phyloP scores from a whole-genome alignment of 2,329 filamentous ascomycete species.

The Claviceps monticola region DNA sequence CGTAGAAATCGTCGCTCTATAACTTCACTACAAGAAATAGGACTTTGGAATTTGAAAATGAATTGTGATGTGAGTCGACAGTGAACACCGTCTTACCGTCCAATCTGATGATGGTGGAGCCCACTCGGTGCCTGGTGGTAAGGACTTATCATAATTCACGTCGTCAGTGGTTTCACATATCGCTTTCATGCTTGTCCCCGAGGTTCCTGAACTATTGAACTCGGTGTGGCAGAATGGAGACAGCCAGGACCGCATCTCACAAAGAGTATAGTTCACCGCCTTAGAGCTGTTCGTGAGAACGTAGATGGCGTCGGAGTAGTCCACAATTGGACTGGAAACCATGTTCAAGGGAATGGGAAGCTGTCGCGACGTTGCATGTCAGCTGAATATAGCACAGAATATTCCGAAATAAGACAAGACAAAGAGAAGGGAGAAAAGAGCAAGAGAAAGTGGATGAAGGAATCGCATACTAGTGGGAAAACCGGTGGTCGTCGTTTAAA shows the following conservation, averaged over 20 bases:
- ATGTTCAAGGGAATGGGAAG: constrained; percentile 53
- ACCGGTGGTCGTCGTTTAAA: constrained; percentile 37
- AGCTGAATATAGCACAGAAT: not conserved
- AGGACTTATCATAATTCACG: constrained; percentile 36
- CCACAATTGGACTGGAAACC: constrained; percentile 38
- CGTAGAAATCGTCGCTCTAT: not conserved
- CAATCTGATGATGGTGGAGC: constrained; percentile 31
- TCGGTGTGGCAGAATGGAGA: constrained; percentile 53
- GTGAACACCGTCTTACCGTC: constrained; percentile 18
- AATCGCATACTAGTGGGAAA: constrained; percentile 12
- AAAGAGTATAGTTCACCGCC: constrained; percentile 47
- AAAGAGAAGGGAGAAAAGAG: not conserved
- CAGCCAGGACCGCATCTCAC: constrained; percentile 48
- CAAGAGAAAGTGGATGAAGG: too few relatives aligned
- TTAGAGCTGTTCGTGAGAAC: constrained; percentile 39
- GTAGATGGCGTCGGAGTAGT: constrained; percentile 42
- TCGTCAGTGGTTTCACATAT: constrained; percentile 46
- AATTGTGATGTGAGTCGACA: not conserved
- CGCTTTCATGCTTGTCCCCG: constrained; percentile 44
- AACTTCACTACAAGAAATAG: not conserved
- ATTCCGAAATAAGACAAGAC: not conserved
- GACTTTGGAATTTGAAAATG: not conserved
- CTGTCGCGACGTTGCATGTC: constrained; percentile 13
- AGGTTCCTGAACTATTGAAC: constrained; percentile 40
- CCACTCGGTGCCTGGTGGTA: constrained; percentile 17